phyloP scores from a whole-genome alignment of 176 grass and related monocot genomes.

The Oryza coarctata region DNA sequence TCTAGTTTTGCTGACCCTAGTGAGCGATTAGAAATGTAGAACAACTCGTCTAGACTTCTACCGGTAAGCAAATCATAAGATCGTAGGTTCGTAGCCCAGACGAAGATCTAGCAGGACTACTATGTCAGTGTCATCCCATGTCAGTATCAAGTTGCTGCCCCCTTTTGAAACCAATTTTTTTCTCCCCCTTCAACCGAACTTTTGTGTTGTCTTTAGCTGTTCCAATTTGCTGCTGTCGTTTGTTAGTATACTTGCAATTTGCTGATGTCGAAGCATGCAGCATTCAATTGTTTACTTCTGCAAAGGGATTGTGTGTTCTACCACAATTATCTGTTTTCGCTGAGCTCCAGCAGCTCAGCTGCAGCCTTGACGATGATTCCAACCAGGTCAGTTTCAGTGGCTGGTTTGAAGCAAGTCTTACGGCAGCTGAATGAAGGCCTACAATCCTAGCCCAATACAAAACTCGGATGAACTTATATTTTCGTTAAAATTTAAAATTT shows the following conservation, averaged over 20 bases:
- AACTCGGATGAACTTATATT: neutral
- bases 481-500: too few species aligned
- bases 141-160: neutral
- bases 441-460: neutral
- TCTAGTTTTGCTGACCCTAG: neutral
- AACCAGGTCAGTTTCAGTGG: neutral
- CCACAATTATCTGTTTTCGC: neutral
- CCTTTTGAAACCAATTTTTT: neutral
- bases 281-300: neutral
- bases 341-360: neutral
- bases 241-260: neutral
- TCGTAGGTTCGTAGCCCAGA: neutral
- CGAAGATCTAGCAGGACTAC: neutral
- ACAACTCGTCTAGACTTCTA: neutral
- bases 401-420: neutral
- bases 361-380: neutral
- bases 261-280: neutral
- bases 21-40: conserved; percentile 13
- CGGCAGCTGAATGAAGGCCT: neutral
- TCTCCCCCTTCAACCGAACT: neutral
- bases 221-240: neutral
- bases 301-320: neutral
- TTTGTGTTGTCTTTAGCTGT: neutral
- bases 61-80: neutral
- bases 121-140: neutral